Base-by-base conservation (phyloP, 1,284 basidiomycete species). In the Rhizopogon hawkerae region DNA sequence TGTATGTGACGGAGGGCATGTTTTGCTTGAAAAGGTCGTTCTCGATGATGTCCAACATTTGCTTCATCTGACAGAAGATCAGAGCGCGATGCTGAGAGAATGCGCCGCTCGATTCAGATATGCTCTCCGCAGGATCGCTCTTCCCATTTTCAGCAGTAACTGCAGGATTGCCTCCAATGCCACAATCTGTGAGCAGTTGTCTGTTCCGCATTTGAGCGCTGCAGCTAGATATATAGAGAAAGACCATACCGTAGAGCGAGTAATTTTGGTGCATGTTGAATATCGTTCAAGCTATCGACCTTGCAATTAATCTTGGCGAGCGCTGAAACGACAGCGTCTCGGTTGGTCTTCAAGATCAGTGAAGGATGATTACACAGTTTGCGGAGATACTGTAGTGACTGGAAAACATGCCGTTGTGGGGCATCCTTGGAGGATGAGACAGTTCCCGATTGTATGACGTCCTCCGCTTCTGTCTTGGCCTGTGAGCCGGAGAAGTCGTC, bases 1-100 rank as follows among this genome's bases (percentile, higher is more conserved):
- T 97, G 70, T 98, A 99, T 0, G 92, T 92, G 18, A 99, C 90
- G 0, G 85, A 83, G 1, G 95, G 94, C 93, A 99, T 96, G 58
- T 89, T 79, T 39, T 77, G 70, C 55, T 85, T 87, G 78, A 99
- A 97, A 1, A 99, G 74, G 61, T 97, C 91, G 10, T 76, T 83
- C 70, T 98, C 94, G 62, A 99, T 96, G 62, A 98, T 89, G 66
- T 99, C 92, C 38, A 99, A 78, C 96, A 98, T 99, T 63, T 93
- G 90, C 65, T 96, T 96, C 79, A 97, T 90, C 70, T 99, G 96
- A 64, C 95, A 98, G 71, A 99, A 99, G 64, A 99, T 95, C 56
- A 99, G 80, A 42, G 97, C 94, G 33, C 96, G 91, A 65, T 99
- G 96, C 61, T 96, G 93, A 13, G 92, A 90, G 60, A 94, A 88